Evolutionary conservation across 2,329 filamentous ascomycete genomes (phyloP).

Genomic region (Nemania serpens): DNA sequence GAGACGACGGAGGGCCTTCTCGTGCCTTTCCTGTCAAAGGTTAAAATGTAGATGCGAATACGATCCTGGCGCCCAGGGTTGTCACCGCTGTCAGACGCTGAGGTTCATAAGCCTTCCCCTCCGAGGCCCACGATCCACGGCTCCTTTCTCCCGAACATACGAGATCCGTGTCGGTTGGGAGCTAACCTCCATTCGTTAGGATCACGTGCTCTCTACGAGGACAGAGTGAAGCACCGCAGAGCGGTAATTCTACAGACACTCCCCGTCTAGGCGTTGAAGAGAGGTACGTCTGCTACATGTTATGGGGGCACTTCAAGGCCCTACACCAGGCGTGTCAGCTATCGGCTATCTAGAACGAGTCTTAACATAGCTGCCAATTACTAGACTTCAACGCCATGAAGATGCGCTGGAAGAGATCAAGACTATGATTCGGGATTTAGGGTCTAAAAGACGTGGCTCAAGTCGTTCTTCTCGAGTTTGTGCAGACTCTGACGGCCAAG

Average conservation of each 20-base stretch:
- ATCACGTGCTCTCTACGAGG: constrained; percentile 37
- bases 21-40: constrained; percentile 39
- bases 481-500: constrained; percentile 13
- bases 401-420: constrained; percentile 37
- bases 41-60: constrained; percentile 40
- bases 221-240: constrained; percentile 24
- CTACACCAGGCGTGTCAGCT: too few species aligned
- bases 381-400: constrained; percentile 37
- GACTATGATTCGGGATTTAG: constrained; percentile 32
- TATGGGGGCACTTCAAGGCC: too few species aligned
- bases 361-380: constrained; percentile 4
- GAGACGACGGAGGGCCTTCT: constrained; percentile 38
- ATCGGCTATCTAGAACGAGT: not conserved
- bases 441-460: constrained; percentile 12
- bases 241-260: not conserved
- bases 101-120: constrained; percentile 29
- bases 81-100: constrained; percentile 39
- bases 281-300: constrained; percentile 29
- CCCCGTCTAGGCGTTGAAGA: constrained; percentile 32
- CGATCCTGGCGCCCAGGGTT: constrained; percentile 35
- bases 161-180: not conserved
- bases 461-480: constrained; percentile 8
- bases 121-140: not conserved
- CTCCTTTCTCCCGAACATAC: not conserved
- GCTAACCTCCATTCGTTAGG: constrained; percentile 22